Percentiles rank a stretch among this genome's conserved stretches.
phyloP scores from a whole-genome alignment of 148 eudicot species.

The Fagopyrum homotropicum region DNA sequence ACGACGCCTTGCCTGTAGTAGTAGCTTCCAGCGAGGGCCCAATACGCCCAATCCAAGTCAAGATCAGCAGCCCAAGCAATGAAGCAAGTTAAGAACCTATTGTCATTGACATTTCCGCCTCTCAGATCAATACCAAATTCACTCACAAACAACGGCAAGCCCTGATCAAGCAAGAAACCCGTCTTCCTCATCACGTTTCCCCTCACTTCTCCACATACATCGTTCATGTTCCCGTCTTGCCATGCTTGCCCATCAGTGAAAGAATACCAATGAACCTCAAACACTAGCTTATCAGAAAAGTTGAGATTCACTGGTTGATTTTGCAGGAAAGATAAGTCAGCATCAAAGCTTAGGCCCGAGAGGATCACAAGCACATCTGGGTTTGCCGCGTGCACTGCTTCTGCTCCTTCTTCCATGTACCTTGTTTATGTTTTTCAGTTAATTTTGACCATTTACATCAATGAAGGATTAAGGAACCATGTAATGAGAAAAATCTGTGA shows the following conservation, averaged over 20 bases:
- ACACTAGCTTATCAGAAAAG: conserved; percentile 53
- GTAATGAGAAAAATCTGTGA: too few species aligned
- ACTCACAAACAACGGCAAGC: conserved; percentile 79
- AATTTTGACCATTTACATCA: background rate
- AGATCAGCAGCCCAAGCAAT: conserved; percentile 61
- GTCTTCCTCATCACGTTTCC: conserved; percentile 30
- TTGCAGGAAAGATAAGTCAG: conserved; percentile 51
- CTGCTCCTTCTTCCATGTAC: conserved; percentile 90
- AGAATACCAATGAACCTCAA: conserved; percentile 78
- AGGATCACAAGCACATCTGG: conserved; percentile 67
- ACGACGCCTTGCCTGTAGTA: conserved; percentile 60
- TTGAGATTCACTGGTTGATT: conserved; percentile 30
- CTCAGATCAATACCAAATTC: conserved; percentile 81
- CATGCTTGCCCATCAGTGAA: conserved; percentile 40
- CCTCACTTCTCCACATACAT: conserved; percentile 47
- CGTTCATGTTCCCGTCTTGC: conserved; percentile 59
- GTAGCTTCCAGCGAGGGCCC: conserved; percentile 81
- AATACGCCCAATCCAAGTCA: conserved; percentile 82
- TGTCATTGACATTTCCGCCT: conserved; percentile 59
- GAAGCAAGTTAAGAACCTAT: conserved; percentile 72
- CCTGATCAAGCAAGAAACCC: conserved; percentile 52
- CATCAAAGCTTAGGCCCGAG: conserved; percentile 65
- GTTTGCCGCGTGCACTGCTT: conserved; percentile 76
- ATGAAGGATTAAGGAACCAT: background rate
- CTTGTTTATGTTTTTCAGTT: background rate